Evolutionary conservation across 139 green algal species (phyloP).

Genomic region (Asterochloris erici): DNA sequence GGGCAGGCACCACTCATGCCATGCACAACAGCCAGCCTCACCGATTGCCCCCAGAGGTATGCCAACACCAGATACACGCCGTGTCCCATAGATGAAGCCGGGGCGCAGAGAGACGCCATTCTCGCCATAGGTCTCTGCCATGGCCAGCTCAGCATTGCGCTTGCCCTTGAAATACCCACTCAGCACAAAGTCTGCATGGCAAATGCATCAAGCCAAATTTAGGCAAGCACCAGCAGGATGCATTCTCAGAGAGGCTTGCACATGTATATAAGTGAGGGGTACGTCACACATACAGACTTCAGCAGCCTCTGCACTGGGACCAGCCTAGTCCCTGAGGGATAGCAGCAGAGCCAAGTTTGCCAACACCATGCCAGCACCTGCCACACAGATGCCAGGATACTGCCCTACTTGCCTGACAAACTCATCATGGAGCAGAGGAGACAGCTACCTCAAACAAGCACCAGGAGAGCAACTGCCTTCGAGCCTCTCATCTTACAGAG

Average conservation of each 20-base stretch:
- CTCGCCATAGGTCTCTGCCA: constrained; percentile 52
- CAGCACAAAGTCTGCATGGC: constrained; percentile 24
- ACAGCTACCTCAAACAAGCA: too few relatives aligned
- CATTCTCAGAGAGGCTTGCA: neutral
- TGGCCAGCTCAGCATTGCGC: constrained; percentile 59
- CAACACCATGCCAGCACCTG: too few relatives aligned
- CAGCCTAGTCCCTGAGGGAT: too few relatives aligned
- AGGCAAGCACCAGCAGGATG: neutral
- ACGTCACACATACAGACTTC: too few relatives aligned
- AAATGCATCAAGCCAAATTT: neutral
- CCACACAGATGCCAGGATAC: too few relatives aligned
- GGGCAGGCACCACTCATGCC: neutral
- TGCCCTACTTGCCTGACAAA: too few relatives aligned
- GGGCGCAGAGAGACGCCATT: constrained; percentile 71
- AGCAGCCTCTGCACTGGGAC: too few relatives aligned
- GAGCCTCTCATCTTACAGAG: neutral
- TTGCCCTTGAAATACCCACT: constrained; percentile 83
- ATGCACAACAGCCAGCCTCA: neutral
- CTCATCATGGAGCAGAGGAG: too few relatives aligned
- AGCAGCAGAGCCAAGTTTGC: too few relatives aligned
- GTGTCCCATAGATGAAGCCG: constrained; percentile 77
- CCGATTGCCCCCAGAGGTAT: constrained; percentile 63
- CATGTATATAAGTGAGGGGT: too few relatives aligned
- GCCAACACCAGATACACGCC: constrained; percentile 40
- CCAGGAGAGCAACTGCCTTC: too few relatives aligned